These are phyloP conservation scores for Litsea cubeba DNA, from an alignment of 164 flowering plant genomes.

Conservation along the genomic window DNA sequence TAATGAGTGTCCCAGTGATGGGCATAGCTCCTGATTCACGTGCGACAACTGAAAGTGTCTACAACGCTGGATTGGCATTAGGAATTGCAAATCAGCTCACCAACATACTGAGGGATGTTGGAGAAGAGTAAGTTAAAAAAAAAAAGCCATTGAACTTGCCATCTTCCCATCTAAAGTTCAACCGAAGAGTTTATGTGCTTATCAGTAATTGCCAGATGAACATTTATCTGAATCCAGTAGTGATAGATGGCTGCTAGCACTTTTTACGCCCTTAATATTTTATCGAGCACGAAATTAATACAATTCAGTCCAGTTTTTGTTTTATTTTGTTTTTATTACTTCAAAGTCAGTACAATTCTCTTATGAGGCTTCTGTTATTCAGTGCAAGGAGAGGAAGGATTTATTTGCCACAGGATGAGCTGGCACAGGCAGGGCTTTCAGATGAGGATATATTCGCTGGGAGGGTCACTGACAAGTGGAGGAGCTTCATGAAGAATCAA, in stretches of 20 bases:
- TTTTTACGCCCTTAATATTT: too few relatives aligned
- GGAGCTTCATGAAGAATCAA: constrained; percentile 77
- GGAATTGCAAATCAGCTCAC: constrained; percentile 90
- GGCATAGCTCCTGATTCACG: constrained; percentile 76
- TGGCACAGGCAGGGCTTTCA: constrained; percentile 75
- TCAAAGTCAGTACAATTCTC: neutral
- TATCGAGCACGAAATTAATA: neutral
- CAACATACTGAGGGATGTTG: constrained; percentile 88
- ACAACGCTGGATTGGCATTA: constrained; percentile 73
- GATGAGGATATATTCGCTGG: constrained; percentile 87
- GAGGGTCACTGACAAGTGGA: constrained; percentile 80
- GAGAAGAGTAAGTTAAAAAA: constrained; percentile 74
- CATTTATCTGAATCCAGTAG: neutral
- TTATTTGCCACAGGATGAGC: constrained; percentile 82
- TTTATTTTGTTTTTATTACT: too few relatives aligned
- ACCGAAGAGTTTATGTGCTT: too few relatives aligned
- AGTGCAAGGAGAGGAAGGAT: constrained; percentile 83
- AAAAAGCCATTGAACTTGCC: neutral
- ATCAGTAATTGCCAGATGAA: neutral
- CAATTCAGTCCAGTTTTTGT: neutral
- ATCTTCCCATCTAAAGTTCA: neutral
- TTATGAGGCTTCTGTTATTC: constrained; percentile 1
- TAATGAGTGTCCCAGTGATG: constrained; percentile 95
- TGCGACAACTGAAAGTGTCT: constrained; percentile 69
- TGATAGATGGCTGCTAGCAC: too few relatives aligned